Evolutionary conservation across 257 asterid species (phyloP).

Genomic region (Salvia splendens): DNA sequence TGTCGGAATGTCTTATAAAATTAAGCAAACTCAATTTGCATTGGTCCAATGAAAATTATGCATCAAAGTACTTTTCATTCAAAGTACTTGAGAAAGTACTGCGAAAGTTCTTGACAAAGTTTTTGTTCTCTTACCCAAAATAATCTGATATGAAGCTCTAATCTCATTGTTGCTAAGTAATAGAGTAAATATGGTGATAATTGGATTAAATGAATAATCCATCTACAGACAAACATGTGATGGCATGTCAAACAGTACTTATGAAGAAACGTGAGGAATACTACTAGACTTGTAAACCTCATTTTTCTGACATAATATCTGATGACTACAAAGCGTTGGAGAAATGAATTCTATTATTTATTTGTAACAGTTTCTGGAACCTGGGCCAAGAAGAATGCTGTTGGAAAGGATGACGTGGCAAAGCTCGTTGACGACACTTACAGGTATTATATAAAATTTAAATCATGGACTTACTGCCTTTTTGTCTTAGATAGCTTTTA

Average conservation of each 20-base stretch:
- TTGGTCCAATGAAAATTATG: conserved; percentile 3
- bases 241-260: neutral
- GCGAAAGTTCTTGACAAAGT: conserved; percentile 23
- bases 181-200: conserved; percentile 13
- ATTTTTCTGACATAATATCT: conserved; percentile 12
- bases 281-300: neutral
- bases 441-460: conserved; percentile 49
- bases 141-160: neutral
- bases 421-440: conserved; percentile 86
- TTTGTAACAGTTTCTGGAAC: conserved; percentile 61
- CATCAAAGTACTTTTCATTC: neutral
- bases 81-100: neutral
- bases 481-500: conserved; percentile 14
- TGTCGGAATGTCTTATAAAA: neutral
- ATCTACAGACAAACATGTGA: neutral
- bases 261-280: conserved; percentile 7
- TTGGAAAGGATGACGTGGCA: conserved; percentile 76
- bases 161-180: conserved; percentile 18
- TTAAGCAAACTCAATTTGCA: conserved; percentile 17
- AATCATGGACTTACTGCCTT: conserved; percentile 12
- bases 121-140: conserved; percentile 6
- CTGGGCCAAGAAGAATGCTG: conserved; percentile 73
- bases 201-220: neutral
- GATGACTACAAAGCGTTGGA: neutral
- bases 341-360: conserved; percentile 18